phyloP scores from a whole-genome alignment of 345 rosid genomes.

The Aegle marmelos region DNA sequence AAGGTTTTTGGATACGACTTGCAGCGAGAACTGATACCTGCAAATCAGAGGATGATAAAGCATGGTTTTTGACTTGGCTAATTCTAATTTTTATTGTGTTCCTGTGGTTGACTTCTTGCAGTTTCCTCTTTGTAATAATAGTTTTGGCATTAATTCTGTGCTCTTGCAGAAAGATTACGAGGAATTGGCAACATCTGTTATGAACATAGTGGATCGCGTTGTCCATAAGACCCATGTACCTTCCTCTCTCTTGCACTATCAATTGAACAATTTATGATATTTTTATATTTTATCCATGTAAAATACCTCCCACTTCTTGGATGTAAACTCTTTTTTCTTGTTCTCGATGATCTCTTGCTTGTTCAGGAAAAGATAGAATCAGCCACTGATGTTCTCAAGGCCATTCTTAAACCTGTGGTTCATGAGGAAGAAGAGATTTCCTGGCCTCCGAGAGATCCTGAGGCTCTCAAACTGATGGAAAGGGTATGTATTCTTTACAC shows the following conservation, averaged over 20 bases:
- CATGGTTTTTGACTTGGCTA: conserved; percentile 42
- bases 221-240: conserved; percentile 80
- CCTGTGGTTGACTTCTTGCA: conserved; percentile 8
- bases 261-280: neutral
- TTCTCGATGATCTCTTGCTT: neutral
- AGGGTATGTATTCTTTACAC: conserved; percentile 34
- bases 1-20: conserved; percentile 80
- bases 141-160: conserved; percentile 3
- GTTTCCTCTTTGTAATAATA: conserved; percentile 13
- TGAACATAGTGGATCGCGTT: conserved; percentile 77
- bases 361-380: conserved; percentile 84
- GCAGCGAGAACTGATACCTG: conserved; percentile 86
- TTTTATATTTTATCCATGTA: neutral
- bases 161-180: conserved; percentile 84
- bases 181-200: conserved; percentile 72
- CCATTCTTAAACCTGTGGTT: conserved; percentile 63
- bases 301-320: neutral
- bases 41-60: conserved; percentile 92
- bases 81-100: conserved; percentile 18
- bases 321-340: neutral
- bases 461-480: conserved; percentile 70
- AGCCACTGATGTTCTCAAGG: conserved; percentile 83
- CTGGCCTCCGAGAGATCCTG: conserved; percentile 85
- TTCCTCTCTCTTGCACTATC: conserved; percentile 2
- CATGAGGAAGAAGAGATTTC: conserved; percentile 61